phyloP scores from a whole-genome alignment of 192 early-diverging fungal species.

The Dispira simplex region DNA sequence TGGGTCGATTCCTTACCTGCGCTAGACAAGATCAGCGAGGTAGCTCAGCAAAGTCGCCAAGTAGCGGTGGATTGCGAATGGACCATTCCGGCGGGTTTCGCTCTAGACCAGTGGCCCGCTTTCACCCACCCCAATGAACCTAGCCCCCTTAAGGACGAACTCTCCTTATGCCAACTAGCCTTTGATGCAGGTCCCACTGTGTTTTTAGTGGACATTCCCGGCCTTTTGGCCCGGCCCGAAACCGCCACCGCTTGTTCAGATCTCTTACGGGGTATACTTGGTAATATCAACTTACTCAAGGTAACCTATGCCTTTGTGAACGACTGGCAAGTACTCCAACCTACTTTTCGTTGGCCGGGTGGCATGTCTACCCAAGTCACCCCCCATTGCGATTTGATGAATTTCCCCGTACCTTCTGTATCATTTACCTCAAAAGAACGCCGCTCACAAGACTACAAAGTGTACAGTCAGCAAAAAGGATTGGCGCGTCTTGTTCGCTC shows the following conservation, averaged over 20 bases:
- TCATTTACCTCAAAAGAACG: background rate
- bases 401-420: background rate
- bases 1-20: background rate
- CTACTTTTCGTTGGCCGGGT: background rate
- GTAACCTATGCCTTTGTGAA: background rate
- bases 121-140: background rate
- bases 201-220: background rate
- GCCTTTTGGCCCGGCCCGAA: background rate
- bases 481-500: background rate
- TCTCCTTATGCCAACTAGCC: background rate
- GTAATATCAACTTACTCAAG: background rate
- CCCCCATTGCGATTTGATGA: background rate
- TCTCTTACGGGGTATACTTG: background rate
- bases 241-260: background rate
- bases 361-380: background rate
- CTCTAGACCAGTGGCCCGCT: background rate
- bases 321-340: background rate
- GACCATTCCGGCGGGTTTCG: background rate
- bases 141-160: background rate
- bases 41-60: background rate
- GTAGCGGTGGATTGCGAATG: background rate
- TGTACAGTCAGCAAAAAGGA: background rate
- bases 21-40: background rate
- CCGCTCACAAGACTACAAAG: background rate
- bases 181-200: background rate